These are phyloP conservation scores for Oryza longistaminata DNA, from an alignment of 176 grass and related monocot species.

Conservation along the genomic window DNA sequence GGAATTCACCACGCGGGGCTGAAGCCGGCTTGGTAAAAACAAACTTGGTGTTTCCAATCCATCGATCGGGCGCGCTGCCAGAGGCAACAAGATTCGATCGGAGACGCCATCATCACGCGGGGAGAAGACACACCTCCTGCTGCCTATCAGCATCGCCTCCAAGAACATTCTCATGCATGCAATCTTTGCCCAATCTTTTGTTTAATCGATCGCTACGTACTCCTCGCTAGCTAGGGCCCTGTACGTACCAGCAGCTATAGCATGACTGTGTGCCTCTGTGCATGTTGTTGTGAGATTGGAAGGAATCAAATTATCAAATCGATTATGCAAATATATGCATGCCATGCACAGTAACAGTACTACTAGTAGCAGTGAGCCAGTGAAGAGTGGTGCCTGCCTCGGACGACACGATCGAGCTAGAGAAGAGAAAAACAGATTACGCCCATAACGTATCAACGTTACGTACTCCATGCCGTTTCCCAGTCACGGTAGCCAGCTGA, in stretches of 20 bases:
- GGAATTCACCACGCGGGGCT: conserved; percentile 42
- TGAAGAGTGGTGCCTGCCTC: background rate
- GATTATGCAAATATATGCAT: background rate
- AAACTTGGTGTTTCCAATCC: conserved; percentile 49
- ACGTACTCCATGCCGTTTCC: background rate
- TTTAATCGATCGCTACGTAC: conserved; percentile 46
- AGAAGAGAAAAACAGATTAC: conserved; percentile 8
- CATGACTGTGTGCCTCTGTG: background rate
- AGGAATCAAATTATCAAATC: conserved; percentile 52
- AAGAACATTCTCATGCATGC: conserved; percentile 63
- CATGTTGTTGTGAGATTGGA: background rate
- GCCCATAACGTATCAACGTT: conserved; percentile 37
- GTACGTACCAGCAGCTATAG: background rate
- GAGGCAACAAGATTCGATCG: conserved; percentile 44
- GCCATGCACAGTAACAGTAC: background rate
- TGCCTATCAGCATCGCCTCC: conserved; percentile 25
- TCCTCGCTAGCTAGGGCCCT: background rate
- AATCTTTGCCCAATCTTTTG: conserved; percentile 54
- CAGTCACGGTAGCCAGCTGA: conserved; percentile 30
- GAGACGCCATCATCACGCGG: conserved; percentile 47
- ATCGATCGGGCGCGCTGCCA: conserved; percentile 36
- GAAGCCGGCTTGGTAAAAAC: background rate
- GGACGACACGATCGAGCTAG: conserved; percentile 38
- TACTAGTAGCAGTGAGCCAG: background rate
- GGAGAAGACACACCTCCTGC: background rate